Base-by-base conservation (phyloP, 2,329 filamentous ascomycete genomes). In the Penicillium sp. region DNA sequence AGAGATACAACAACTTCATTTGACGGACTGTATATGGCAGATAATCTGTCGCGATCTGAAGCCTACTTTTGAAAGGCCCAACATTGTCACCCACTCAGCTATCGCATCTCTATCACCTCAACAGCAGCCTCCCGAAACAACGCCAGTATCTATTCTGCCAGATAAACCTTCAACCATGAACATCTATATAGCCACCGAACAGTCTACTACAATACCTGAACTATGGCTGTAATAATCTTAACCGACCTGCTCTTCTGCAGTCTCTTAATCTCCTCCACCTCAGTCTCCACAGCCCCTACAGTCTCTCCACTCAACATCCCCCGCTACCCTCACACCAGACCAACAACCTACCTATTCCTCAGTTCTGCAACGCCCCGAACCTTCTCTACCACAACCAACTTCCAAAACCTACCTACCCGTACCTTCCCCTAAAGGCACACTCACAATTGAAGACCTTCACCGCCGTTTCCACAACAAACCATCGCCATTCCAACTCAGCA, bases 401-500 rank as follows among this genome's bases (percentile, higher is more conserved):
- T 44, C 33, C 40, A 29, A n/a, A 37, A 26, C 21, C 2, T 21
- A 33, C 39, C 33, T 56, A 48, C 33, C 53, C 19, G 0, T 39
- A 19, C 31, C 19, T 42, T 21, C 34, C 3, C 13, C 39, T 14
- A 54, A 31, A 45, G 31, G 42, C 39, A 59, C 9, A 54, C 53
- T 59, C 50, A 56, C 42, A 49, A 54, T 54, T 10, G 53, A 56
- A 47, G 53, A 51, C 51, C 47, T 56, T 59, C 26, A 59, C 5
- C 56, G 31, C 50, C 50, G 50, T 24, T 59, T 52, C 45, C 33
- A 56, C 50, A 56, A 59, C 29, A 59, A 59, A 49, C 47, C 50
- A 40, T 59, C 56, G 45, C 53, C 53, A 11, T 59, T 59, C 53
- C 43, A 54, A 40, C 47, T 54, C 51, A 54, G 54, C 47, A 43